Base-by-base conservation (phyloP, 148 eudicot species). In the Nepenthes mirabilis region DNA sequence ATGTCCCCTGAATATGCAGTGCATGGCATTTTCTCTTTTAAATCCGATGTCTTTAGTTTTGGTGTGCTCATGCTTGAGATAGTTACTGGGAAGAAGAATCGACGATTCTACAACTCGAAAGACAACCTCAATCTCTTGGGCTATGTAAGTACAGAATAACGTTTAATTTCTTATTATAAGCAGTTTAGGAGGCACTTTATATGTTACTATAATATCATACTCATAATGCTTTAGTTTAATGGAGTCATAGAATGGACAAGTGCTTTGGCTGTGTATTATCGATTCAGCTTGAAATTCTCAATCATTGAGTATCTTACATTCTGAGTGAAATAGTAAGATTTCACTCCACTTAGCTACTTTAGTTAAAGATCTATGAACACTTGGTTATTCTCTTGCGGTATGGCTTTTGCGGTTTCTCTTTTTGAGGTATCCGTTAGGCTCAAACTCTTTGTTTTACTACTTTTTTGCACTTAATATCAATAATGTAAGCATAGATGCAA, bases 1-100 rank as follows among this genome's bases (percentile, higher is more conserved):
- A 81, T 81, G 85, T 70, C 85, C 58, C 85, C 74, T 0, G 85
- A 81, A 52, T 81, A 81, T n/a, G 82, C 72, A 2, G 61, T 72
- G 62, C 68, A 72, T 52, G 85, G 80, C 1, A 52, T 57, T 14
- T 77, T 77, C 52, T 81, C 82, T 1, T 40, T 67, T 14, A 81
- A 77, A 60, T 81, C 85, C 6, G 80, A 77, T 37, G 82, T 81
- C 2, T 81, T 68, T 45, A 81, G 82, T 64, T 77, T 81, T 1
- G 85, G 85, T 10, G 75, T 81, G 14, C 35, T 81, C 47, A 75
- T 81, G 34, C 52, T 81, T 53, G 77, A 81, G 69, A 77, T 77
- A 34, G 13, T 81, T 33, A 68, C 51, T 9, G 77, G 82, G 54
- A 65, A 59, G 55, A 73, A 68, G 65, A 76, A 74, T 65, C 62